Conservation (phyloP, 2,329 filamentous ascomycete genomes). For the Ceratocystis eucalypticola region DNA sequence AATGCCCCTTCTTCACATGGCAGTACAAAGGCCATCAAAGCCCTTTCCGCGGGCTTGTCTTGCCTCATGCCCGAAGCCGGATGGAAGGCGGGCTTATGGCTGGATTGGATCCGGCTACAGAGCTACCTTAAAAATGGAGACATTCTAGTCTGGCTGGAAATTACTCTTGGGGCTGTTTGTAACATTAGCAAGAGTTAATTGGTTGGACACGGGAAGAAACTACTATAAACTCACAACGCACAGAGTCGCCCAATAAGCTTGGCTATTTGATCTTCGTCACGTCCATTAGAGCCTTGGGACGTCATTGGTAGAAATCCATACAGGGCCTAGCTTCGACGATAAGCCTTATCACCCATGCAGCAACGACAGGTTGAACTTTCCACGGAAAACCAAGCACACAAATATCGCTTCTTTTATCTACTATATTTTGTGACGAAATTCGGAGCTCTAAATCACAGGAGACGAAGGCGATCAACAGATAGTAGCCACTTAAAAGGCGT, state of each 20-base stretch:
- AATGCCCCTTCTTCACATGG: not conserved
- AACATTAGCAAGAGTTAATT: not conserved
- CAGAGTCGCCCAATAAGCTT: no score
- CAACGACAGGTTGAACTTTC: constrained; percentile 4
- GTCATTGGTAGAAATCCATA: no score
- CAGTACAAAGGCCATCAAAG: not conserved
- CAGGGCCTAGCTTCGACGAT: not conserved
- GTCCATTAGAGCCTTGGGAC: no score
- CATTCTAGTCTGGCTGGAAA: not conserved
- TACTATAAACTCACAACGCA: no score
- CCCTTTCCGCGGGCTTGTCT: constrained; percentile 5
- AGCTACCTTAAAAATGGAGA: constrained; percentile 1
- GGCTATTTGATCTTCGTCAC: no score
- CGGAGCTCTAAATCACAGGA: not conserved
- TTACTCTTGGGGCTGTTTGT: not conserved
- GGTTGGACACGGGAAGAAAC: not conserved
- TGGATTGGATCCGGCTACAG: not conserved
- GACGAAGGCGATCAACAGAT: not conserved
- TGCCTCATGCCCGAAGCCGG: constrained; percentile 4
- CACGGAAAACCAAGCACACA: constrained; percentile 15
- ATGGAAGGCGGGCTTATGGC: constrained; percentile 1
- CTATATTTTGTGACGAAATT: not conserved
- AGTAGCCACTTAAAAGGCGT: not conserved
- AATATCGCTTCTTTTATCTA: not conserved
- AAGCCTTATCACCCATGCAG: not conserved